A percentile compares a stretch with the other conserved stretches of the same genome.
Evolutionary conservation across 2,329 filamentous ascomycete genomes (phyloP).

Genomic region (Claviceps cyperi): DNA sequence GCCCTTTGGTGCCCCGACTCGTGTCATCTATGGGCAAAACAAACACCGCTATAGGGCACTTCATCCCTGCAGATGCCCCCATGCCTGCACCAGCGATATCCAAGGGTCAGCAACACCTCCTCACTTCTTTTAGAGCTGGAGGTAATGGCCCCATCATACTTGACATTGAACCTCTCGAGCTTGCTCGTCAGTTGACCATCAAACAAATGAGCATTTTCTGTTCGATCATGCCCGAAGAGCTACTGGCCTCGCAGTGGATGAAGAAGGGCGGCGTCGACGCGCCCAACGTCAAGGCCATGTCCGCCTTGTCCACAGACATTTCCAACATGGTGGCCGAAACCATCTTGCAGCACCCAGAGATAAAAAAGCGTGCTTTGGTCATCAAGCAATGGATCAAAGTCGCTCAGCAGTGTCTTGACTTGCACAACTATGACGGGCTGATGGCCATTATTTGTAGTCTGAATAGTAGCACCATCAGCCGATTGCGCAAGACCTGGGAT

Average conservation of each 20-base stretch:
- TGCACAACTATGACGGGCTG: constrained; percentile 90
- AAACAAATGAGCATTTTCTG: constrained; percentile 89
- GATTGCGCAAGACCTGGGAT: constrained; percentile 87
- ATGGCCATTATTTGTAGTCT: constrained; percentile 96
- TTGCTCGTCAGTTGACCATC: constrained; percentile 83
- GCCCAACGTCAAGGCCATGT: constrained; percentile 88
- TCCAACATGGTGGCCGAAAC: constrained; percentile 88
- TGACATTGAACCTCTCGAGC: constrained; percentile 81
- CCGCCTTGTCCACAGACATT: constrained; percentile 77
- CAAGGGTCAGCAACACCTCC: constrained; percentile 59
- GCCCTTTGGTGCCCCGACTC: constrained; percentile 65
- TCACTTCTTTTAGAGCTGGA: constrained; percentile 62
- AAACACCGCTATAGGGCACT: constrained; percentile 57
- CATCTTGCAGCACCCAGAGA: constrained; percentile 75
- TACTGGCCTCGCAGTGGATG: constrained; percentile 86
- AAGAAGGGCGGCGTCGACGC: constrained; percentile 70
- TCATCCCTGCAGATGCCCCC: constrained; percentile 55
- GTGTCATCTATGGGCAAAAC: constrained; percentile 82
- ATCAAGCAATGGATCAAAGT: constrained; percentile 99
- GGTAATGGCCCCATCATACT: constrained; percentile 58
- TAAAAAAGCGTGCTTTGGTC: constrained; percentile 75
- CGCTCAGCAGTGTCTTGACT: constrained; percentile 67
- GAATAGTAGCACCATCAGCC: constrained; percentile 80
- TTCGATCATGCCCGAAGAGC: constrained; percentile 79
- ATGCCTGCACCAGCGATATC: constrained; percentile 55